phyloP scores from a whole-genome alignment of 2,329 filamentous ascomycete species.

The Phyllosticta ampelicida region DNA sequence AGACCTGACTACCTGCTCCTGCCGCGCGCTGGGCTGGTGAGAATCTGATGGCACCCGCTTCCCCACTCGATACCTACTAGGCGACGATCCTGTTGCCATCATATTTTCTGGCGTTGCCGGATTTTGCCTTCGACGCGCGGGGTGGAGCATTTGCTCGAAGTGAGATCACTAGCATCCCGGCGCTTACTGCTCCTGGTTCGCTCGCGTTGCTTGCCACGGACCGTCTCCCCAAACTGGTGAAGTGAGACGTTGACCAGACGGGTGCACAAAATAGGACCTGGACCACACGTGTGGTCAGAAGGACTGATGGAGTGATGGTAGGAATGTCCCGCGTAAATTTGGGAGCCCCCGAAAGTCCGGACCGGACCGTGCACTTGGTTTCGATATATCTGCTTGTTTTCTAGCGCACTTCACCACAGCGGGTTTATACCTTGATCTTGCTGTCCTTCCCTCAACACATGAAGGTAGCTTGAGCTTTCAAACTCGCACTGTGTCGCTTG shows the following conservation, averaged over 20 bases:
- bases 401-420: background rate
- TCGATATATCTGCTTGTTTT: background rate
- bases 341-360: background rate
- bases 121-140: background rate
- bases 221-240: background rate
- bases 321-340: background rate
- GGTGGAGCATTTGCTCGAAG: background rate
- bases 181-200: background rate
- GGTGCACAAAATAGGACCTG: slow-evolving; percentile 12
- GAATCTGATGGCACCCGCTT: background rate
- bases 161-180: background rate
- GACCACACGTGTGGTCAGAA: slow-evolving; percentile 21
- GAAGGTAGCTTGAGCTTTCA: background rate
- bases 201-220: background rate
- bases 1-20: background rate
- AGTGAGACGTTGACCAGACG: background rate
- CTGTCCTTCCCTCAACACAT: background rate
- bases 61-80: background rate
- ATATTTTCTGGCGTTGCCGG: background rate
- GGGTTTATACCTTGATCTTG: background rate
- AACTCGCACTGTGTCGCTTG: background rate
- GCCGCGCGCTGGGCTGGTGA: background rate
- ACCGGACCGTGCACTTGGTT: background rate
- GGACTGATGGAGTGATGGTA: background rate
- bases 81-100: background rate